phyloP scores from a whole-genome alignment of 75 land plant species.

The Selaginella tamariscina region DNA sequence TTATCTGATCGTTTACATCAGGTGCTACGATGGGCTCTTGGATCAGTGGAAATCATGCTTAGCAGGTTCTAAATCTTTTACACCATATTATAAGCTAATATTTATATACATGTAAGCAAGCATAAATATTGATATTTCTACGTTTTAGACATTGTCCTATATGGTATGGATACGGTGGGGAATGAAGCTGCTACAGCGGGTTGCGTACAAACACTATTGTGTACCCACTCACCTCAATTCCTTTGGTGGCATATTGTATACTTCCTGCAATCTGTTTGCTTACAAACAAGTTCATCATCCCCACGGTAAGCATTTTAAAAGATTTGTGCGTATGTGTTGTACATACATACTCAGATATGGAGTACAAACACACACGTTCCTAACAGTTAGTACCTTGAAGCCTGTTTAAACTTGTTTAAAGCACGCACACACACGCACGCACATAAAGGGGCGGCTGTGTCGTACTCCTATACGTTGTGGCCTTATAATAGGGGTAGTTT shows the following conservation, averaged over 20 bases:
- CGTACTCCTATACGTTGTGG: no score
- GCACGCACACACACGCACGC: no score
- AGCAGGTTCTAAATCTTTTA: no score
- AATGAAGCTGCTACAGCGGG: conserved; percentile 44
- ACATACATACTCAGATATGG: background rate
- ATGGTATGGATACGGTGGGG: conserved; percentile 65
- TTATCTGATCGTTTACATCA: conserved; percentile 59
- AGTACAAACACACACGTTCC: background rate
- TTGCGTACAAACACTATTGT: conserved; percentile 55
- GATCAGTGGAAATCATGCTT: conserved; percentile 62
- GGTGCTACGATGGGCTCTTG: conserved; percentile 63
- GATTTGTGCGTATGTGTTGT: background rate
- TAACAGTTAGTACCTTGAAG: background rate
- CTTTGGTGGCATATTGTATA: conserved; percentile 49
- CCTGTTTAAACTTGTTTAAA: no score
- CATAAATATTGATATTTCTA: no score
- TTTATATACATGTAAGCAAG: no score
- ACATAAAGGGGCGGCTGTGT: no score
- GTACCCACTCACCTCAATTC: conserved; percentile 58
- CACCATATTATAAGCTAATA: no score
- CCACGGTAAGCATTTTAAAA: conserved; percentile 29
- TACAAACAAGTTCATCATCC: conserved; percentile 53
- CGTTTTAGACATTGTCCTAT: conserved; percentile 68
- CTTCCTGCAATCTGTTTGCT: conserved; percentile 67
- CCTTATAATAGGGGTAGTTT: no score